Percentiles rank a stretch among this genome's conserved stretches.
These are phyloP conservation scores for Monilinia fructigena DNA, from an alignment of 2,329 filamentous ascomycete species.

Conservation along the genomic window DNA sequence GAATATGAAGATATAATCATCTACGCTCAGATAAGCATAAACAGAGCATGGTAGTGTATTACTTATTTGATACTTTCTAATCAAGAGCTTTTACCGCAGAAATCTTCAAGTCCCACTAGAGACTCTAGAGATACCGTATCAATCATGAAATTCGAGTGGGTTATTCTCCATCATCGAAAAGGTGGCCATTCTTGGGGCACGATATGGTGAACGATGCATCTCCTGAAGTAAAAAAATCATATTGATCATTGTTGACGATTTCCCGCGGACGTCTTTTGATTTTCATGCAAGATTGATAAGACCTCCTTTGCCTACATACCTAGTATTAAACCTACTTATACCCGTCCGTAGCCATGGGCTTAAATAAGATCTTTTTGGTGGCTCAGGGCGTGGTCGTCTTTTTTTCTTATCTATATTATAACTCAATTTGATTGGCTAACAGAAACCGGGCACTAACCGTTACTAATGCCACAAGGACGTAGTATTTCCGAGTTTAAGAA, in stretches of 20 bases:
- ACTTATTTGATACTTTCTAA: background rate
- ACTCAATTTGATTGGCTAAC: constrained; percentile 14
- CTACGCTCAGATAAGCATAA: background rate
- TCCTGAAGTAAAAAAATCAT: background rate
- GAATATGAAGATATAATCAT: background rate
- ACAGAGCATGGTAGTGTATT: background rate
- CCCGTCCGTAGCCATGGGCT: constrained; percentile 5
- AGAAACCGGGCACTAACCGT: background rate
- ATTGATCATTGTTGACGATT: background rate
- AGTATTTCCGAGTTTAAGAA: constrained; percentile 18
- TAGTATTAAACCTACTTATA: background rate
- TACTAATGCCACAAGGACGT: constrained; percentile 9
- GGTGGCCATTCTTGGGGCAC: background rate
- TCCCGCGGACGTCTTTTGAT: constrained; percentile 18
- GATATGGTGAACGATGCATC: constrained; percentile 4
- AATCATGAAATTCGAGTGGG: background rate
- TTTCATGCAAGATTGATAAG: background rate
- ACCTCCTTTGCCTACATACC: background rate
- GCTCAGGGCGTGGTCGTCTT: background rate
- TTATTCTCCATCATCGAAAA: background rate
- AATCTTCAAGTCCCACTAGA: background rate
- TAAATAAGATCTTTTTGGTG: background rate
- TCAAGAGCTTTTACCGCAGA: background rate
- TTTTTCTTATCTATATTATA: constrained; percentile 14
- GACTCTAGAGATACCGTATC: background rate